phyloP scores from a whole-genome alignment of 148 eudicot species.

The Fagopyrum homotropicum region DNA sequence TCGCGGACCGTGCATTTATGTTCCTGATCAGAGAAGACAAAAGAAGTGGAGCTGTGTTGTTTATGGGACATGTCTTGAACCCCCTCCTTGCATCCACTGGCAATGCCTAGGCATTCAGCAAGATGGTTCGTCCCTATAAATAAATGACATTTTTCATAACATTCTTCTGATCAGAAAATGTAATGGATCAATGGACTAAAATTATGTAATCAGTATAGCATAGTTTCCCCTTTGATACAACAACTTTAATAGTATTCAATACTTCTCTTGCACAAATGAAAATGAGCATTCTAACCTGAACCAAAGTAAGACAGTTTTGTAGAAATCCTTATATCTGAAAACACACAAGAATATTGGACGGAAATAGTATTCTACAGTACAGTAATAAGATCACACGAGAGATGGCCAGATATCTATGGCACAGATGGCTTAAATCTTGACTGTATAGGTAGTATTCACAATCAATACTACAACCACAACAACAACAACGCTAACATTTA shows the following conservation, averaged over 20 bases:
- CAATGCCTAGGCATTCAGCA: not conserved
- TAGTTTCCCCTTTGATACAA: not conserved
- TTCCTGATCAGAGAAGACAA: constrained; percentile 31
- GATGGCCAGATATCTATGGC: not conserved
- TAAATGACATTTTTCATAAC: not conserved
- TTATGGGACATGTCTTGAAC: not conserved
- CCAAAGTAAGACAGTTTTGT: too few relatives aligned
- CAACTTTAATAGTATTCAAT: not conserved
- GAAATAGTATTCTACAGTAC: too few relatives aligned
- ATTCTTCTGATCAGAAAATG: not conserved
- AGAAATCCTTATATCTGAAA: too few relatives aligned
- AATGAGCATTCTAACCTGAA: too few relatives aligned
- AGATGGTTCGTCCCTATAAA: not conserved
- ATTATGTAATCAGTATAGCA: not conserved
- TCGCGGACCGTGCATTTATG: constrained; percentile 84
- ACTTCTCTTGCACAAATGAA: too few relatives aligned
- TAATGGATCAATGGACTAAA: too few relatives aligned
- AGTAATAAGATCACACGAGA: not conserved
- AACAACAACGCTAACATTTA: not conserved
- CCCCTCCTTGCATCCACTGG: not conserved
- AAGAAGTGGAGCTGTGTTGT: not conserved
- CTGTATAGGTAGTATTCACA: not conserved
- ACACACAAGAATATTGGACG: too few relatives aligned
- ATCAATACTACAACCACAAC: not conserved
- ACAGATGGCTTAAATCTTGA: not conserved